phyloP scores from a whole-genome alignment of 2,329 filamentous ascomycete species.

The Pseudogymnoascus sp. region DNA sequence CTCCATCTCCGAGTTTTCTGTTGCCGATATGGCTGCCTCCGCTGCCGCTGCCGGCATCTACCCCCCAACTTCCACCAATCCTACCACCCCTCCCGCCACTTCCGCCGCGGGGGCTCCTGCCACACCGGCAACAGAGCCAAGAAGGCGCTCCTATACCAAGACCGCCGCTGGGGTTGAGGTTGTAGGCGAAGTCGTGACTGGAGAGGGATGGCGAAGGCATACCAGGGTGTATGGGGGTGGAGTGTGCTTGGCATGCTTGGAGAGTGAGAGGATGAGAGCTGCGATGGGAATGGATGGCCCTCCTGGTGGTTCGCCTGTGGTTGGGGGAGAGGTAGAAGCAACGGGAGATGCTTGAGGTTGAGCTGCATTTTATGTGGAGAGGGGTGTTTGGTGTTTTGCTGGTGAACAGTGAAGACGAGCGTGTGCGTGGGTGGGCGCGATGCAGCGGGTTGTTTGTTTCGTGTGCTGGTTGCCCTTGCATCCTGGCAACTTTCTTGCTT shows the following conservation, averaged over 20 bases:
- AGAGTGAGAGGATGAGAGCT: conserved; percentile 18
- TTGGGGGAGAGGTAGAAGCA: not conserved
- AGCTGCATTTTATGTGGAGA: not conserved
- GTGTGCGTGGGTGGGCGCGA: not conserved
- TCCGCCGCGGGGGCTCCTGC: not conserved
- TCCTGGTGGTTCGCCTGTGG: not conserved
- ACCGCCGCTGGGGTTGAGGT: conserved; percentile 14
- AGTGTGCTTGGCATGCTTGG: conserved; percentile 24
- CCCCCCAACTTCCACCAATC: not conserved
- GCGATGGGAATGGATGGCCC: not conserved
- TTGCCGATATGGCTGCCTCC: not conserved
- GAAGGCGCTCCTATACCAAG: conserved; percentile 17
- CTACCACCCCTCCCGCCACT: not conserved
- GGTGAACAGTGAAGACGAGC: not conserved
- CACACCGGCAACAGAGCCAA: conserved; percentile 5
- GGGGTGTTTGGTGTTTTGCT: not conserved
- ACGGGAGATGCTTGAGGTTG: not conserved
- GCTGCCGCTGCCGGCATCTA: not conserved
- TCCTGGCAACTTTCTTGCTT: not conserved
- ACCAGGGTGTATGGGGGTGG: conserved; percentile 26
- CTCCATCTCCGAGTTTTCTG: not conserved
- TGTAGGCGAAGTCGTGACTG: conserved; percentile 20
- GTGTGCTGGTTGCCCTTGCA: not conserved
- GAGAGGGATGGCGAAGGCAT: conserved; percentile 23
- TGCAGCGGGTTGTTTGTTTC: not conserved